These are phyloP conservation scores for Scedosporium apiospermum DNA, from an alignment of 2,329 filamentous ascomycete genomes.

Conservation along the genomic window DNA sequence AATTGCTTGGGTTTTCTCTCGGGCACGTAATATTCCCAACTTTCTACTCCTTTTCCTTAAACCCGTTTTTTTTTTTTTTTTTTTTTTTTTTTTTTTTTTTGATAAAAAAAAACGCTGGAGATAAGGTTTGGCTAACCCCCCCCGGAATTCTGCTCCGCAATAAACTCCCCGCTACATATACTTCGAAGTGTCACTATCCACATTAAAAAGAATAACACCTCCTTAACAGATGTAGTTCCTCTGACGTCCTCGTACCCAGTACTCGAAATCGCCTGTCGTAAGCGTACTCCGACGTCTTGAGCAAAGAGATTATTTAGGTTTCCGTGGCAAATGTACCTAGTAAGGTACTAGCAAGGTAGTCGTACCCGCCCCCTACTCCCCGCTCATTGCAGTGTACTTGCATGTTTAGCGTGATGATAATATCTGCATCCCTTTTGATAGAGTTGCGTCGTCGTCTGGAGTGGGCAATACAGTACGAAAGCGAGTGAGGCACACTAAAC, in stretches of 20 bases:
- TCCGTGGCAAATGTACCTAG: neutral
- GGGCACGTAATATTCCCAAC: neutral
- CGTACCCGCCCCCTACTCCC: neutral
- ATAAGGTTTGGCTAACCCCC: neutral
- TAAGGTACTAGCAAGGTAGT: neutral
- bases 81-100: too few species aligned
- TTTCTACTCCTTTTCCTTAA: neutral
- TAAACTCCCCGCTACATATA: neutral
- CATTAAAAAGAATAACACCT: neutral
- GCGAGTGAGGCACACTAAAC: neutral
- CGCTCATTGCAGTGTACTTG: neutral
- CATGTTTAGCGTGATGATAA: neutral
- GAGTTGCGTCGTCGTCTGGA: neutral
- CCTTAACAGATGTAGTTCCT: neutral
- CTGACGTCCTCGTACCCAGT: neutral
- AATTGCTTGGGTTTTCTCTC: neutral
- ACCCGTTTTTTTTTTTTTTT: neutral
- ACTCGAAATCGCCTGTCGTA: neutral
- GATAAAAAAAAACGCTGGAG: neutral
- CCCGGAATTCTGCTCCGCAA: neutral
- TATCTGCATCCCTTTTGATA: neutral
- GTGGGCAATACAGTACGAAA: neutral
- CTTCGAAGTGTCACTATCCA: neutral
- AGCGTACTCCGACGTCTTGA: neutral
- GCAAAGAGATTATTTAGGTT: neutral